Base-by-base conservation (phyloP, 2,329 filamentous ascomycete genomes). In the Talaromyces albobiverticillius region DNA sequence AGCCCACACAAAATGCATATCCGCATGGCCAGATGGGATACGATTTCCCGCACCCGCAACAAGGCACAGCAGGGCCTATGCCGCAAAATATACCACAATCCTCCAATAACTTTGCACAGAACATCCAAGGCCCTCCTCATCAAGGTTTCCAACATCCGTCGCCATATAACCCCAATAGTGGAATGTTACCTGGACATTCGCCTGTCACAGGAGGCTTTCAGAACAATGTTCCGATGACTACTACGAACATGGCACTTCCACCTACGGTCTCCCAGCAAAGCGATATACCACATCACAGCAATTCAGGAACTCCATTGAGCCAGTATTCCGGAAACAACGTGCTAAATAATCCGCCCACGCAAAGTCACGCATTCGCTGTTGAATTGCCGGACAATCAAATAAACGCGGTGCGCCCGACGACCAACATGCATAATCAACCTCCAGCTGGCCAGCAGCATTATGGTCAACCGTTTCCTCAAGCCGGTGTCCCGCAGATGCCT, bases 301-400 rank as follows among this genome's bases (percentile, higher is more conserved):
- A 51, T 20, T 13, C 34, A 29, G 16, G 26, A 20, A 46, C 53
- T 10, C 25, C 49, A 20, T 23, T 32, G 6, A 55, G 10, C 34
- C 47, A 41, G 16, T 46, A 55, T 22, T 10, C 36, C 0, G 6
- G 16, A 4, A 46, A 26, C 18, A 46, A 25, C 23, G 32, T 36
- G 8, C 23, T 47, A 7, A 36, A 31, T 25, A 48, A 46, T 41
- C n/a, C 22, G 8, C 34, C 47, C 3, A 14, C 36, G 7, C 42
- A 53, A 31, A 47, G 13, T n/a, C 11, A 26, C 11, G n/a, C 49
- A 6, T 56, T 53, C 23, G 51, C 51, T n/a, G 54, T 46, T n/a
- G 54, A 56, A 16, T 18, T 56, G 25, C 54, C 52, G 23, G 52
- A 54, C n/a, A 54, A 43, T 18, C 46, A 42, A 34, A 23, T 51